Base-by-base conservation (phyloP, 2,329 filamentous ascomycete genomes). In the Helminthosporium solani region DNA sequence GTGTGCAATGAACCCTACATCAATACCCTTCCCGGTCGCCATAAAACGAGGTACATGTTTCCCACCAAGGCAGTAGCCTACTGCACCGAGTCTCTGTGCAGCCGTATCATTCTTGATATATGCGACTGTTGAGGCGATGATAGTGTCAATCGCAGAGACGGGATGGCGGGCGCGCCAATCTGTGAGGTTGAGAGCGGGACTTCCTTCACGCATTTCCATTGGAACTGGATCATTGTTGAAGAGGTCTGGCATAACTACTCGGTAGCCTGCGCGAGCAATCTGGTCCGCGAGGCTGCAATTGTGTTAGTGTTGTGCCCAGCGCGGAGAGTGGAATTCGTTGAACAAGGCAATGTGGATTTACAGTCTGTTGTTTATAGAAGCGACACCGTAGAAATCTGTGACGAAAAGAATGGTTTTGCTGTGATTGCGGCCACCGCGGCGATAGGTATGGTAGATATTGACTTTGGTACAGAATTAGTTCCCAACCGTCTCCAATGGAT, bases 31-130 rank as follows among this genome's bases (percentile, higher is more conserved):
- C 50, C 81, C n/a, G n/a, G n/a, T 83, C 7, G 73, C 72, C 3
- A 80, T 77, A 72, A 84, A 83, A 25, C 87, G 83, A 40, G 79
- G 75, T 27, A 88, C 81, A 67, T 87, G 91, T 80, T 87, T 88
- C 44, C 78, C 86, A 38, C 86, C 86, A 54, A 88, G 86, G 70
- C 86, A 90, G 70, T 89, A 89, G 0, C 86, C 86, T 0, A 83
- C 79, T n/a, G 75, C 78, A 3, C 80, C 86, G 34, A 89, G 71
- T 53, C 78, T 80, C 61, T 78, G 81, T 41, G 78, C 49, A 14
- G 57, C 53, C 28, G 60, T 72, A 38, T 80, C 74, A 46, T 76
- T 73, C 50, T 77, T 78, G 42, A 88, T 65, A 46, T 80, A 77
- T 64, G 81, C 79, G 60, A 86, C 76, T 37, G 73, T 75, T 40